Percentiles rank a stretch among this genome's conserved stretches.
These are phyloP conservation scores for Calonectria honghensis DNA, from an alignment of 2,329 filamentous ascomycete species.

Conservation along the genomic window DNA sequence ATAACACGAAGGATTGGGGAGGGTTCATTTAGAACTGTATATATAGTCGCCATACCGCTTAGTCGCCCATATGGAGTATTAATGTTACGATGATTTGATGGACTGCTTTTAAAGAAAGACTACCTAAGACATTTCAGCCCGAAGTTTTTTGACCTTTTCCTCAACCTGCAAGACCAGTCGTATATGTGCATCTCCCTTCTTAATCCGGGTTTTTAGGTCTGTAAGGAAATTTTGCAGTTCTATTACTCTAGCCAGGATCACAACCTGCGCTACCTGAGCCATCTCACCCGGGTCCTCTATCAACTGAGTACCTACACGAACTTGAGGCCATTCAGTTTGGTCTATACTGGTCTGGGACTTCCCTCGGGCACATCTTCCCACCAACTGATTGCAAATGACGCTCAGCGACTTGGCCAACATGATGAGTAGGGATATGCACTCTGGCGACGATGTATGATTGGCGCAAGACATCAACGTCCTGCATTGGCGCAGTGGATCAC, in stretches of 20 bases:
- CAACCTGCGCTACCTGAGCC: background rate
- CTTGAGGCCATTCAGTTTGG: background rate
- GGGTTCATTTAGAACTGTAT: background rate
- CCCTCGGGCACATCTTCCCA: background rate
- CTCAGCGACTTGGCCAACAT: background rate
- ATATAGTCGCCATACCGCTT: background rate
- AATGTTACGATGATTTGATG: background rate
- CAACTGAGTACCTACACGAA: background rate
- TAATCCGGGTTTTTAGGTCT: background rate
- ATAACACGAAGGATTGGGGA: background rate
- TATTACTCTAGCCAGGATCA: background rate
- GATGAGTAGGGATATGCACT: background rate
- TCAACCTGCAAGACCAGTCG: background rate
- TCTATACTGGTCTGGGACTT: background rate
- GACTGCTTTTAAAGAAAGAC: background rate
- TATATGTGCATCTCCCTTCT: background rate
- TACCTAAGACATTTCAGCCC: slow-evolving; percentile 1
- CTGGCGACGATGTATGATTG: background rate
- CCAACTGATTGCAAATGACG: background rate
- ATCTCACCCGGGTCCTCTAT: background rate
- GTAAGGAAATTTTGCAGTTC: background rate
- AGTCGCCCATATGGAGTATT: background rate
- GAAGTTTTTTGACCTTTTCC: background rate
- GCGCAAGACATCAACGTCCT: background rate
- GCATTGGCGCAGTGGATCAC: background rate